Base-by-base conservation (phyloP, 1,284 basidiomycete species). In the Phellopilus nigrolimitatus region DNA sequence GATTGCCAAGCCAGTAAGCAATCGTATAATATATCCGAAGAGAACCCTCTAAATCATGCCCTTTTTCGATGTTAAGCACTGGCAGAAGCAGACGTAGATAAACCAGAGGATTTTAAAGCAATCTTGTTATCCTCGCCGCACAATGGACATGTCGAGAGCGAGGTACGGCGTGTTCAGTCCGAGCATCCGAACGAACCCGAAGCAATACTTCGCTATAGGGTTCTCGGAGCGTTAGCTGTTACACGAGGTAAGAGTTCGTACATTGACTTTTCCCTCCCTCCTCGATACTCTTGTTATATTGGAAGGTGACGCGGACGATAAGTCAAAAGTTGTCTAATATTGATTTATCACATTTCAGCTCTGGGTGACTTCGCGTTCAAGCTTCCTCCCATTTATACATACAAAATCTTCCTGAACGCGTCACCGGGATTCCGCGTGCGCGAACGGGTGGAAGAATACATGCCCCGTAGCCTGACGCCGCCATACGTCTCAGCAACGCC, bases 291-390 rank as follows among this genome's bases (percentile, higher is more conserved):
- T 33, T 22, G 12, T 15, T 28, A n/a, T 39, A 6, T 39, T 39
- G n/a, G 15, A 39, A 15, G 8, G 37, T 39, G 37, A 5, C 37
- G n/a, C n/a, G n/a, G n/a, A n/a, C n/a, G n/a, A n/a, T n/a, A 5
- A 15, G 6, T 19, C 39, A 10, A 31, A 7, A 36, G 25, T 42
- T 33, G 6, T 33, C 13, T 22, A 39, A 37, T 7, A 15, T 37
- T 17, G 34, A 15, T 37, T 17, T 37, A n/a, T n/a, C n/a, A n/a
- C n/a, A n/a, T n/a, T n/a, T 37, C n/a, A 84, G 84, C 80, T 64
- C 71, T 86, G 48, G 84, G 82, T 17, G 82, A 86, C 57, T 76
- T 78, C 39, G 79, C 80, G 13, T 86, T 86, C 69, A 86, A 86
- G 61, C 80, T 85, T 55, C 82, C 82, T 7, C 77, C 82, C 19